A percentile compares a stretch with the other conserved stretches of the same genome.
Evolutionary conservation across 257 asterid genomes (phyloP).

Genomic region (Jaltomata sinuosa): DNA sequence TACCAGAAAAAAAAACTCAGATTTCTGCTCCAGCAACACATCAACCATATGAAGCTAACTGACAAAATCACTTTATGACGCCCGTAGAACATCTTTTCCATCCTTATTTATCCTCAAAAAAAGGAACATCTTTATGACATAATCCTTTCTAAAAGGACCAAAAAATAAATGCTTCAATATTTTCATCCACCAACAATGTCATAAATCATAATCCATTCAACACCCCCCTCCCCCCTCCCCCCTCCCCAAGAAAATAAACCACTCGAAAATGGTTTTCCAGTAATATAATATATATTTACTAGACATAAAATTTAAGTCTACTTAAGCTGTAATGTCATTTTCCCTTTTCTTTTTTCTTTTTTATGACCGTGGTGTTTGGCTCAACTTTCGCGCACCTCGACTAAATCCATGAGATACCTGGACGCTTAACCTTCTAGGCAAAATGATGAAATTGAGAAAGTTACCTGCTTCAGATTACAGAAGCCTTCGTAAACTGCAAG

Average conservation of each 20-base stretch:
- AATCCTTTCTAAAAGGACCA: constrained; percentile 17
- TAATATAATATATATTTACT: not conserved
- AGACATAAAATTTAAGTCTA: not conserved
- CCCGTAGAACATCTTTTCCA: not conserved
- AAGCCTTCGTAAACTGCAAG: constrained; percentile 93
- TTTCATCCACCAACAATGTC: constrained; percentile 39
- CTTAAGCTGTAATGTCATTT: too few relatives aligned
- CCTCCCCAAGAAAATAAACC: not conserved
- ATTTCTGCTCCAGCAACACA: not conserved
- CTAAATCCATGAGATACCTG: too few relatives aligned
- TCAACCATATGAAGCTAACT: not conserved
- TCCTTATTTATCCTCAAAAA: not conserved
- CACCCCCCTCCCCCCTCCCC: not conserved
- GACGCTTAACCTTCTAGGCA: not conserved
- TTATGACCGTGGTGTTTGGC: too few relatives aligned
- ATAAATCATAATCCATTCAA: not conserved
- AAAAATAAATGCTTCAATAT: constrained; percentile 5
- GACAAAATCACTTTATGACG: not conserved
- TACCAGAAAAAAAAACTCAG: not conserved
- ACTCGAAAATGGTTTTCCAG: not conserved
- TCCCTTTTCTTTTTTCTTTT: too few relatives aligned
- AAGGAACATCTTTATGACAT: not conserved
- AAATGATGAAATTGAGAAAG: not conserved
- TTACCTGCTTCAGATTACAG: constrained; percentile 92
- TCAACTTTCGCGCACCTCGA: too few relatives aligned